Percentiles rank a stretch among this genome's conserved stretches.
These are phyloP conservation scores for Termitomyces sp. DNA, from an alignment of 768 basidiomycete genomes.

Conservation along the genomic window DNA sequence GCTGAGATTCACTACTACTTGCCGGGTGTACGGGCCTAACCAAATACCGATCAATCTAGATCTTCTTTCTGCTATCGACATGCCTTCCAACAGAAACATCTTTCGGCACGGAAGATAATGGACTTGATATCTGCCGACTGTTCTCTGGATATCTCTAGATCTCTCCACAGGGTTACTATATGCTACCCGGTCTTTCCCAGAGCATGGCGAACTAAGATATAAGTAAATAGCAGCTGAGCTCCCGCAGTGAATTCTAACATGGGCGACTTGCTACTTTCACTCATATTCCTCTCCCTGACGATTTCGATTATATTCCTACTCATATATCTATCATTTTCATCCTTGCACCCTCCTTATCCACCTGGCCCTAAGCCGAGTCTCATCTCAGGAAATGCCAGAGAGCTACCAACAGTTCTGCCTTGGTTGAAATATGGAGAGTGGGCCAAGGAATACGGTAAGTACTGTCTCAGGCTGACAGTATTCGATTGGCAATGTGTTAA, in stretches of 20 bases:
- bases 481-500: not conserved
- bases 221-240: no score
- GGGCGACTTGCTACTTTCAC: not conserved
- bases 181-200: no score
- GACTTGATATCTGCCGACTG: no score
- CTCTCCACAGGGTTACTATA: no score
- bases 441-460: constrained; percentile 1
- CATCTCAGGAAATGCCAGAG: not conserved
- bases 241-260: not conserved
- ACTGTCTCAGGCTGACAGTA: not conserved
- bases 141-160: no score
- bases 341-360: not conserved
- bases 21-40: no score
- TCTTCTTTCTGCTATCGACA: no score
- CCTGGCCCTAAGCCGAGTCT: not conserved
- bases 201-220: no score
- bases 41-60: no score
- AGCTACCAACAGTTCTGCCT: not conserved
- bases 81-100: no score
- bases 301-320: not conserved
- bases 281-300: not conserved
- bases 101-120: no score
- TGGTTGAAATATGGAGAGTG: not conserved
- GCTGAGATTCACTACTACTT: no score
- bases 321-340: not conserved